phyloP scores from a whole-genome alignment of 352 stramenopile genomes.

The Paralagenidium karlingii region DNA sequence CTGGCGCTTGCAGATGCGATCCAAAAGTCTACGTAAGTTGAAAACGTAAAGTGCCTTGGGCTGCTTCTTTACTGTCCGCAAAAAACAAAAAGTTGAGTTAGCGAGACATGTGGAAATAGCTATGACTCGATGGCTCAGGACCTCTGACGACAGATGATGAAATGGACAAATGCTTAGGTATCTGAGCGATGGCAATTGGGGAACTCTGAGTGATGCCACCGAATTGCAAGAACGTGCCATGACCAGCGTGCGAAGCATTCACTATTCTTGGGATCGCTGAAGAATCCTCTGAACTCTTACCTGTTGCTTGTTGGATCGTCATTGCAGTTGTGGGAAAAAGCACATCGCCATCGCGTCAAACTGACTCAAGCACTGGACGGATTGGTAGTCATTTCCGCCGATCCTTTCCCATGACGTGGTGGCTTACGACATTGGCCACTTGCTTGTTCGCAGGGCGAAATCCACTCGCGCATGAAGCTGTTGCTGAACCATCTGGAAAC shows the following conservation, averaged over 20 bases:
- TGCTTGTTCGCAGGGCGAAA: not conserved
- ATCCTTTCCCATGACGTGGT: not conserved
- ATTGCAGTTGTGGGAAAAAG: conserved; percentile 52
- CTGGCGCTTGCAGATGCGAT: conserved; percentile 49
- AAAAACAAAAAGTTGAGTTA: not conserved
- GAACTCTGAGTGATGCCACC: conserved; percentile 24
- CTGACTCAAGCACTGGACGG: conserved; percentile 31
- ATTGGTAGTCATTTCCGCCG: conserved; percentile 1
- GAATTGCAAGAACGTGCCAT: conserved; percentile 33
- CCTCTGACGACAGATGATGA: not conserved
- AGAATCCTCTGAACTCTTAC: not conserved
- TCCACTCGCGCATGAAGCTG: not conserved
- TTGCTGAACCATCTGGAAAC: not conserved
- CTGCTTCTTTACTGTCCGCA: not conserved
- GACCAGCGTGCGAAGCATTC: conserved; percentile 18
- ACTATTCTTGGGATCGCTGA: not conserved
- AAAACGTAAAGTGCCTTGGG: not conserved
- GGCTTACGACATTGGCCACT: no score
- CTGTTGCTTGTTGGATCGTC: not conserved
- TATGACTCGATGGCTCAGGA: not conserved
- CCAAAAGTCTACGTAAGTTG: conserved; percentile 56
- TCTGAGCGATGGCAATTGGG: conserved; percentile 49
- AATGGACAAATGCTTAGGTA: conserved; percentile 19
- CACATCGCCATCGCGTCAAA: conserved; percentile 51
- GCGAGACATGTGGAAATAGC: not conserved